Evolutionary conservation across 805 yeast species (phyloP).

Genomic region (Candida golubevii): DNA sequence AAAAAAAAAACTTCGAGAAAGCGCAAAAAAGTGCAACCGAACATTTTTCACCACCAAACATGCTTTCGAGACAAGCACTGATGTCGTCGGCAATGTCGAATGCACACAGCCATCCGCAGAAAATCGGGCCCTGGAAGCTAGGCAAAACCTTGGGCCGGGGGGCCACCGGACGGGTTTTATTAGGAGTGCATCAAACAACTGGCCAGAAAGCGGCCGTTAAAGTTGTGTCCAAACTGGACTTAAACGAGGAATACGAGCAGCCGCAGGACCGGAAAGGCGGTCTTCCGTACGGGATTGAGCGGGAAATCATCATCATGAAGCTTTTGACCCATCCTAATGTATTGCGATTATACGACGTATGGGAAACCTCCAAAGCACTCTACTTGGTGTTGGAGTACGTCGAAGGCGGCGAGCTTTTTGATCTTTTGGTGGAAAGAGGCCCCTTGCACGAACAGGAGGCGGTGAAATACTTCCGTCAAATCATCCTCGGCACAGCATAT

Average conservation of each 20-base stretch:
- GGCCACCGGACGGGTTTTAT: constrained; percentile 73
- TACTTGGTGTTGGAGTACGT: constrained; percentile 77
- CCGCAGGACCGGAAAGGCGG: constrained; percentile 35
- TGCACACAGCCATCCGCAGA: constrained; percentile 43
- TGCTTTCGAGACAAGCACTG: constrained; percentile 53
- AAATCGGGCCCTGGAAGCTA: constrained; percentile 78
- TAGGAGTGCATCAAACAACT: constrained; percentile 64
- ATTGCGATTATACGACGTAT: constrained; percentile 89
- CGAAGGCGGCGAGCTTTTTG: constrained; percentile 85
- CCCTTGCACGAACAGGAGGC: constrained; percentile 72
- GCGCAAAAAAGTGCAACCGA: no score
- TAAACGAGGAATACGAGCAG: constrained; percentile 34
- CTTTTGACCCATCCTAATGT: constrained; percentile 90
- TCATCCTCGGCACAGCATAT: constrained; percentile 72
- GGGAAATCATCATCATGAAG: constrained; percentile 97
- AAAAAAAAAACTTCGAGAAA: background rate
- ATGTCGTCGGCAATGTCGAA: constrained; percentile 52
- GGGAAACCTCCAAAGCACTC: constrained; percentile 93
- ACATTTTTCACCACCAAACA: background rate
- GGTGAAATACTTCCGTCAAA: constrained; percentile 70
- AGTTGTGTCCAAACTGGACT: constrained; percentile 66
- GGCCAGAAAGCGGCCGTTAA: constrained; percentile 82
- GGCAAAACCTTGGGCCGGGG: constrained; percentile 80
- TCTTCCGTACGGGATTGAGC: constrained; percentile 90
- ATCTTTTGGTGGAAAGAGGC: constrained; percentile 65